Conservation (phyloP, 2,329 filamentous ascomycete species). For the Colletotrichum limetticola region DNA sequence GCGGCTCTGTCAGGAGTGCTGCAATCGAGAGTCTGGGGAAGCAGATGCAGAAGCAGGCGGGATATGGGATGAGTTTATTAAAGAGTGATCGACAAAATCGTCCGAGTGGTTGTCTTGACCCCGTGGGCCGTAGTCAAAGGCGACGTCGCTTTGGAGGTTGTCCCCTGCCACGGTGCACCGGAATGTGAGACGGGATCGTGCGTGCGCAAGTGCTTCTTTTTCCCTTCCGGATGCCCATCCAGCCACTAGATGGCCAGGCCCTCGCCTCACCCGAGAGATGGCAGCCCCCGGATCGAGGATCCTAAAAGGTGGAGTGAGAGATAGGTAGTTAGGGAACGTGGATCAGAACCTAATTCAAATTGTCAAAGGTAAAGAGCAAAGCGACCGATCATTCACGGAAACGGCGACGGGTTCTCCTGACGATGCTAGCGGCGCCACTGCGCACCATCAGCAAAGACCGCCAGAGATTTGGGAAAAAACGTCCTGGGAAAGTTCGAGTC, state of each 20-base stretch:
- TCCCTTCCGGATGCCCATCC: conserved; percentile 5
- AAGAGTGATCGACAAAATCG: neutral
- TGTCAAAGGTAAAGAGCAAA: neutral
- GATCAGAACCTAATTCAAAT: neutral
- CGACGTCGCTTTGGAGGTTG: conserved; percentile 2
- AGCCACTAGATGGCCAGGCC: conserved; percentile 17
- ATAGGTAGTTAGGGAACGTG: neutral
- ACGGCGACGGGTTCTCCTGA: conserved; percentile 1
- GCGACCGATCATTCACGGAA: conserved; percentile 1
- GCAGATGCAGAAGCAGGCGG: neutral
- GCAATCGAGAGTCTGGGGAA: neutral
- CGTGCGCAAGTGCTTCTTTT: conserved; percentile 1
- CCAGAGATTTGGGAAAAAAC: conserved; percentile 16
- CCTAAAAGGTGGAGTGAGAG: neutral
- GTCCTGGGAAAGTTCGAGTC: conserved; percentile 6
- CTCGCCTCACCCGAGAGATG: conserved; percentile 8
- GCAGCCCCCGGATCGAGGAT: neutral
- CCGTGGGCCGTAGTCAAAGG: neutral
- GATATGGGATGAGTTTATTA: conserved; percentile 7
- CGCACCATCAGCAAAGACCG: neutral
- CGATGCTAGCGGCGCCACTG: conserved; percentile 18
- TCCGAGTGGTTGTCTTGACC: neutral
- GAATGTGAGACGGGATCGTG: conserved; percentile 31
- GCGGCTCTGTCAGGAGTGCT: neutral
- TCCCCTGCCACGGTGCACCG: conserved; percentile 18